Evolutionary conservation across 2,329 filamentous ascomycete species (phyloP).

Genomic region (Fusarium sororula): DNA sequence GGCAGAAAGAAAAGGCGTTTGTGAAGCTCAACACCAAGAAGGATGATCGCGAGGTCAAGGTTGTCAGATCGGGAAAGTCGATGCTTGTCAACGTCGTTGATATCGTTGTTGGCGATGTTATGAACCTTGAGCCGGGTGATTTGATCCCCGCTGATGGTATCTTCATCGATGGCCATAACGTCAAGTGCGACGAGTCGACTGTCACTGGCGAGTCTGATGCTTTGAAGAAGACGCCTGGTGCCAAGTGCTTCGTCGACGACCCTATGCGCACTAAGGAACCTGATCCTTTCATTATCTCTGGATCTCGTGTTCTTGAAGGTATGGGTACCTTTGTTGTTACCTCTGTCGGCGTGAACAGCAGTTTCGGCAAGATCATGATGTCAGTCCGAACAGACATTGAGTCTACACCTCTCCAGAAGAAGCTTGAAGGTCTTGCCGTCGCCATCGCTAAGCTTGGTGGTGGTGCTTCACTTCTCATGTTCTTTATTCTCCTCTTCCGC

Average conservation of each 20-base stretch:
- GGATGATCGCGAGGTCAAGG: conserved; percentile 25
- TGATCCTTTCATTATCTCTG: conserved; percentile 90
- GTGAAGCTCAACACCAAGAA: conserved; percentile 25
- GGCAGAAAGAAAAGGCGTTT: conserved; percentile 23
- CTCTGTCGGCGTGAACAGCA: conserved; percentile 76
- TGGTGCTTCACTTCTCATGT: conserved; percentile 79
- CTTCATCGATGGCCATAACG: conserved; percentile 19
- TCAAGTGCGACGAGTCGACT: conserved; percentile 20
- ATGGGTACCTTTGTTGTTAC: conserved; percentile 76
- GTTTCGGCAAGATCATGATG: conserved; percentile 80
- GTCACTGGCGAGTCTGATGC: conserved; percentile 81
- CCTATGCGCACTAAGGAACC: conserved; percentile 75
- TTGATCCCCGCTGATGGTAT: conserved; percentile 14
- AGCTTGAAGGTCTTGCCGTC: conserved; percentile 77
- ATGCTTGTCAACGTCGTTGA: conserved; percentile 16
- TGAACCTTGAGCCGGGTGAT: conserved; percentile 19
- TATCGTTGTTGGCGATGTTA: conserved; percentile 10
- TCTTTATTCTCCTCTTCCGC: conserved; percentile 86
- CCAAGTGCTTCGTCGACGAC: conserved; percentile 75
- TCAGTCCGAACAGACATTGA: conserved; percentile 77
- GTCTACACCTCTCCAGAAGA: conserved; percentile 79
- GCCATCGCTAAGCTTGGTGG: conserved; percentile 83
- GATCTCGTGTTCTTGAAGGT: conserved; percentile 79
- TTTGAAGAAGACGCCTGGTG: conserved; percentile 72
- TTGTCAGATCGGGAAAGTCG: conserved; percentile 10